Evolutionary conservation across 371 early-diverging fungal genomes (phyloP).

Genomic region (Mortierella sp.): DNA sequence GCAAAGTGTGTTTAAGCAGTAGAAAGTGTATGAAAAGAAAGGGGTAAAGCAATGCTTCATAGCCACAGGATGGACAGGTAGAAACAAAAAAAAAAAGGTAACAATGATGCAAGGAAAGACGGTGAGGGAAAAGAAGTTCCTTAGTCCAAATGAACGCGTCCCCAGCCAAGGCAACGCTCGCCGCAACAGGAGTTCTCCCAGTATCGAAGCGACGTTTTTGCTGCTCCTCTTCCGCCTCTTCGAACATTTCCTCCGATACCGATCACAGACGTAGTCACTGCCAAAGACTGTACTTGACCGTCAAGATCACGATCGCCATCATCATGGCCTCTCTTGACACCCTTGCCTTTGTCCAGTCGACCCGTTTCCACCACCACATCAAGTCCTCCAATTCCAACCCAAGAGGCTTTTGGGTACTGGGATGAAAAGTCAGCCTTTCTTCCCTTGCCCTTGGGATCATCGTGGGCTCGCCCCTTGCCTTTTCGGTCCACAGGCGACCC

Average conservation of each 20-base stretch:
- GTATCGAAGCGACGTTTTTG: constrained; percentile 24
- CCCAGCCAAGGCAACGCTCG: constrained; percentile 37
- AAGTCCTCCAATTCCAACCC: not conserved
- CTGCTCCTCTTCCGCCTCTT: not conserved
- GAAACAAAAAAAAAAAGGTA: not conserved
- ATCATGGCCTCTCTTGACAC: not conserved
- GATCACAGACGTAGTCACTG: not conserved
- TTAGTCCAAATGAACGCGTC: constrained; percentile 7
- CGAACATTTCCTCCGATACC: not conserved
- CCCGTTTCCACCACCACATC: not conserved
- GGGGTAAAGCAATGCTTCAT: not conserved
- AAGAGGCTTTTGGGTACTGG: not conserved
- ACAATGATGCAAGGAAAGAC: not conserved
- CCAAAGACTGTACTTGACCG: not conserved
- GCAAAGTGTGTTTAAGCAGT: not conserved
- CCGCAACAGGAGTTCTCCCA: constrained; percentile 45
- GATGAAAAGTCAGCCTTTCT: constrained; percentile 2
- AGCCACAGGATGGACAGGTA: not conserved
- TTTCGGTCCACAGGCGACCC: constrained; percentile 8
- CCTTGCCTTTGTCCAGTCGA: not conserved
- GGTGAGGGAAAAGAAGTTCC: not conserved
- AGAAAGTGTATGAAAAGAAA: not conserved
- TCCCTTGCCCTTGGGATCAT: constrained; percentile 2
- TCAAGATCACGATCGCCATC: not conserved
- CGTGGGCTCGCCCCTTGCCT: constrained; percentile 2